phyloP scores from a whole-genome alignment of 2,329 filamentous ascomycete species.

The Botrytis elliptica region DNA sequence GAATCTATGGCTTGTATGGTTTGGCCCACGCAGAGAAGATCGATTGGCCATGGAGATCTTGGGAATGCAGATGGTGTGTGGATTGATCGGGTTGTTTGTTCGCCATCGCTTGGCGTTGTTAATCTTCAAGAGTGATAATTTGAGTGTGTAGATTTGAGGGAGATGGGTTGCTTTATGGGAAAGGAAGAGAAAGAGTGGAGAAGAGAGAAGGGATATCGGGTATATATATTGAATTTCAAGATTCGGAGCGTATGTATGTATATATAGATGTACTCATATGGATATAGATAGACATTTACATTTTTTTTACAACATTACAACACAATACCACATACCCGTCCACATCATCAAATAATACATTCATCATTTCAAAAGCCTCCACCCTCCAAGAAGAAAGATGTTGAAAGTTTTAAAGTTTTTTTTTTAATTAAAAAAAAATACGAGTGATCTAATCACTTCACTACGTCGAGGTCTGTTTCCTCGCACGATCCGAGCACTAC shows the following conservation, averaged over 20 bases:
- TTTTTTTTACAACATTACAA: background rate
- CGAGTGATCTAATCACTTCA: background rate
- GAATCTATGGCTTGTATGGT: conserved; percentile 95
- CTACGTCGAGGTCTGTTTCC: background rate
- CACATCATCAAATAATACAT: background rate
- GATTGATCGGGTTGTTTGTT: conserved; percentile 79
- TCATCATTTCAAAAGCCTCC: background rate
- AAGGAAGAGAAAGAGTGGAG: background rate
- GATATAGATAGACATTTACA: background rate
- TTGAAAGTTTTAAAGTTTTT: conserved; percentile 10
- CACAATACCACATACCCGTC: background rate
- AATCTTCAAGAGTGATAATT: conserved; percentile 89
- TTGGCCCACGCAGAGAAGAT: conserved; percentile 87
- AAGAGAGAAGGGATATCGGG: background rate
- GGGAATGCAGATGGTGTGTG: conserved; percentile 71
- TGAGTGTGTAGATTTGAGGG: conserved; percentile 38
- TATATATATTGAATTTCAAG: background rate
- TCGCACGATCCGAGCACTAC: conserved; percentile 5
- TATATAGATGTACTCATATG: background rate
- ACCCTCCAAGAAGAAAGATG: background rate
- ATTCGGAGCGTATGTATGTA: background rate
- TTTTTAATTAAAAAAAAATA: conserved; percentile 8
- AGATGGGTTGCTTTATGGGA: background rate
- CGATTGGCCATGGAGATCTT: conserved; percentile 77
- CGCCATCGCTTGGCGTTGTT: conserved; percentile 82